Conservation (phyloP, 2,329 filamentous ascomycete genomes). For the Hypoxylon sp. region DNA sequence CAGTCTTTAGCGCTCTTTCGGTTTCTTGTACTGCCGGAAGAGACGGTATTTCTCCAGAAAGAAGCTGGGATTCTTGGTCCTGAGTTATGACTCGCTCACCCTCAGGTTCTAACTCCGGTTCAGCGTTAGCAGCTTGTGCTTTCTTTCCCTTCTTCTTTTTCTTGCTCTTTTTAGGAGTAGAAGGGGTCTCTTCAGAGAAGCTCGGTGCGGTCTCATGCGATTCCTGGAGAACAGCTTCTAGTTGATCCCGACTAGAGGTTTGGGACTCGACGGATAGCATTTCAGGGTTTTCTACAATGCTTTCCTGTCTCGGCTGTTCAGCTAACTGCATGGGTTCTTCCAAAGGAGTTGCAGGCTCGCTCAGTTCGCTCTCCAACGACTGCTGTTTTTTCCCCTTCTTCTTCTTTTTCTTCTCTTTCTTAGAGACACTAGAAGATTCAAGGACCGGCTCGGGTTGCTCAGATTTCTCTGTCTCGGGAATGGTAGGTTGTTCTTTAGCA, state of each 20-base stretch:
- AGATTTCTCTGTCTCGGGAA: slow-evolving; percentile 19
- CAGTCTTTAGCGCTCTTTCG: slow-evolving; percentile 23
- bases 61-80: slow-evolving; percentile 28
- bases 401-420: slow-evolving; percentile 52
- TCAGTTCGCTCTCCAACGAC: slow-evolving; percentile 41
- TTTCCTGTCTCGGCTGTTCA: slow-evolving; percentile 27
- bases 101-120: slow-evolving; percentile 27
- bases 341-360: slow-evolving; percentile 14
- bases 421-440: slow-evolving; percentile 40
- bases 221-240: slow-evolving; percentile 29
- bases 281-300: slow-evolving; percentile 16
- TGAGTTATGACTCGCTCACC: slow-evolving; percentile 18
- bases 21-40: slow-evolving; percentile 13
- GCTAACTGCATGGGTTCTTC: slow-evolving; percentile 20
- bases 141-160: slow-evolving; percentile 55
- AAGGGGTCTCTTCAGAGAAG: slow-evolving; percentile 30
- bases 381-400: slow-evolving; percentile 43
- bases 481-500: slow-evolving; percentile 1
- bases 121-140: slow-evolving; percentile 32
- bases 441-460: slow-evolving; percentile 21
- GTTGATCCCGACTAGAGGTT: slow-evolving; percentile 26
- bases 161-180: slow-evolving; percentile 52
- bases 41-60: slow-evolving; percentile 17
- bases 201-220: slow-evolving; percentile 19
- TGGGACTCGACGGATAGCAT: slow-evolving; percentile 14